Base-by-base conservation (phyloP, 2,329 filamentous ascomycete species). In the Penicillium sp. region DNA sequence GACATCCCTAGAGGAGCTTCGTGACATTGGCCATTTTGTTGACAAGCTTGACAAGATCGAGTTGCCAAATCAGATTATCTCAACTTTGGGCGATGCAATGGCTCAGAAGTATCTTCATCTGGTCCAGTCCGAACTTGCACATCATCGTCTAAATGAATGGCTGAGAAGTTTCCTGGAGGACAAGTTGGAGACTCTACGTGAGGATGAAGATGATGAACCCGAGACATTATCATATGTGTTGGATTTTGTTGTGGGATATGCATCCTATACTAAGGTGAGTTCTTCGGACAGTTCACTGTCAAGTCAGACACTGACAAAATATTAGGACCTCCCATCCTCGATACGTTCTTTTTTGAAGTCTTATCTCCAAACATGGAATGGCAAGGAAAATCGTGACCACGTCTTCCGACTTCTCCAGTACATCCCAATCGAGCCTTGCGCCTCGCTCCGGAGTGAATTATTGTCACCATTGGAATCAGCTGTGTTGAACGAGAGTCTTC, bases 1-100 rank as follows among this genome's bases (percentile, higher is more conserved):
- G 61, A 78, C 68, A 42, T 74, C 85, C 4, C 75, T 96, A 6
- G 91, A 96, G 69, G 91, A 96, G 68, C 85, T 96, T 53, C 88
- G 91, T 65, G 87, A 81, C 60, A 86, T 86, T 13, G 79, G 85
- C 25, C 81, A 85, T 49, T 88, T 96, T 59, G 87, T 91, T 6
- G 82, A 84, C 44, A 89, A 84, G 56, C 74, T 96, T 9, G 90
- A 96, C 65, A 89, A 83, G 63, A 86, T 96, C 27, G 89, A 94
- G 72, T 77, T 92, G 41, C 91, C 91, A 0, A 92, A 89, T 61
- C 91, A 96, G 73, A 80, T 96, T 2, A 86, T 92, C 41, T 89
- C 91, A 6, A 86, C 90, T 4, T 78, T 96, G 15, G 84, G 83
- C 2, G 89, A 96, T 68, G 88, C 88, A 3, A 78, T 96, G 31